Conservation (phyloP, 176 grass and related monocot genomes). For the Stipa capillata region DNA sequence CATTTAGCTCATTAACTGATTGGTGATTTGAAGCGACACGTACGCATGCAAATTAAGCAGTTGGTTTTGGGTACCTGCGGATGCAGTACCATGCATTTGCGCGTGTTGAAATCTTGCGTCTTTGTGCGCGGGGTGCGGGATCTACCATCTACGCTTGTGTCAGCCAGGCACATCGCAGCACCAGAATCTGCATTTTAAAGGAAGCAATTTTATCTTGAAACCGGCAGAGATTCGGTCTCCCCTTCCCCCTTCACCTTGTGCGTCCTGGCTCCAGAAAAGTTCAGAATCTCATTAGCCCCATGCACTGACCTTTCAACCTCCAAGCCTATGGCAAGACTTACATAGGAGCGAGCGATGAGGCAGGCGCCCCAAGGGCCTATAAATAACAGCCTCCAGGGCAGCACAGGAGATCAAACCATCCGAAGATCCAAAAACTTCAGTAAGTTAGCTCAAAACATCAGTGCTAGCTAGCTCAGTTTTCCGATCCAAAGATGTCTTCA, state of each 20-base stretch:
- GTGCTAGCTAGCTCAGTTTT: background rate
- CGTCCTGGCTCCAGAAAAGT: background rate
- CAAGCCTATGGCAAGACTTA: background rate
- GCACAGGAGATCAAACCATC: constrained; percentile 10
- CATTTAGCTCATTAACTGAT: background rate
- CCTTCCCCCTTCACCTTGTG: background rate
- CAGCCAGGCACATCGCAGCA: background rate
- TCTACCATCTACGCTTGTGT: background rate
- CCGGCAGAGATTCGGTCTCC: background rate
- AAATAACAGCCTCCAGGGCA: constrained; percentile 32
- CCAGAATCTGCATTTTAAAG: background rate
- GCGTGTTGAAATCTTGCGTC: background rate
- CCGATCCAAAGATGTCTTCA: constrained; percentile 33
- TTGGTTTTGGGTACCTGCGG: background rate
- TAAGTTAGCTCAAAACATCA: background rate
- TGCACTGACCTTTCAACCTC: background rate
- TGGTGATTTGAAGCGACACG: background rate
- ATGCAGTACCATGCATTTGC: background rate
- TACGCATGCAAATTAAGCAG: background rate
- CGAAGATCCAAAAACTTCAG: background rate
- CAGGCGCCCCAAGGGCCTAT: constrained; percentile 7
- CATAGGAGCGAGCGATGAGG: background rate
- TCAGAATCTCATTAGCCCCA: background rate
- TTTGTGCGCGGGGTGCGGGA: background rate
- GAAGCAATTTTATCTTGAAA: background rate